phyloP scores from a whole-genome alignment of 441 rosid species.

The Populus hybrid region DNA sequence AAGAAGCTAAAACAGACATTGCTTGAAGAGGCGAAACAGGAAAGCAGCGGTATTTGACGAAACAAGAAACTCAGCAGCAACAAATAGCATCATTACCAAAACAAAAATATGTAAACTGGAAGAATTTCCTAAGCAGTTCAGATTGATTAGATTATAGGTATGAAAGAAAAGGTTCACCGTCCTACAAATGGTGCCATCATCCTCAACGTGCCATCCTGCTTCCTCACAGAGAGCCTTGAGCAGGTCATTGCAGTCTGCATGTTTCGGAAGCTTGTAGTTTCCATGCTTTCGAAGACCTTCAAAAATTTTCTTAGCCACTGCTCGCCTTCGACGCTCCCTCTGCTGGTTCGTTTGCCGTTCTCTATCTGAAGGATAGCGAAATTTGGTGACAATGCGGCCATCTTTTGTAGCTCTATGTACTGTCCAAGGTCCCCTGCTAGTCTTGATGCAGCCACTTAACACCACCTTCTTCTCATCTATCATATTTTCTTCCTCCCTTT shows the following conservation, averaged over 20 bases:
- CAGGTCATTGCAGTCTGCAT: slow-evolving; percentile 37
- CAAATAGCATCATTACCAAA: not conserved
- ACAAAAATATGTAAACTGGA: not conserved
- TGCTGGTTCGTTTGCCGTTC: slow-evolving; percentile 37
- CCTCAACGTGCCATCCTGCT: slow-evolving; percentile 46
- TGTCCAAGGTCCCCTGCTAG: slow-evolving; percentile 35
- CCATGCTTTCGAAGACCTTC: slow-evolving; percentile 39
- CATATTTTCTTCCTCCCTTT: slow-evolving; percentile 2
- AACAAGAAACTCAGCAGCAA: not conserved
- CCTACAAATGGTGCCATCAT: slow-evolving; percentile 37
- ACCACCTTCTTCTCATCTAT: slow-evolving; percentile 2
- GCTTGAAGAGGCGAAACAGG: not conserved
- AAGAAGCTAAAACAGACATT: not conserved
- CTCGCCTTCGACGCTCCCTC: slow-evolving; percentile 36
- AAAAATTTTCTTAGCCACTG: slow-evolving; percentile 37
- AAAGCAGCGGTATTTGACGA: not conserved
- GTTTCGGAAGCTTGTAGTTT: slow-evolving; percentile 38
- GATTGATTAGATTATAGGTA: not conserved
- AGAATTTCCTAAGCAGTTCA: not conserved
- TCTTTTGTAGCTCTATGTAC: slow-evolving; percentile 29
- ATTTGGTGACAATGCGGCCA: slow-evolving; percentile 21
- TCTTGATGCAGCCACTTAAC: slow-evolving; percentile 18
- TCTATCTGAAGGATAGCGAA: slow-evolving; percentile 29
- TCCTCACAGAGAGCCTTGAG: slow-evolving; percentile 43
- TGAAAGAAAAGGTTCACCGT: slow-evolving; percentile 15